These are phyloP conservation scores for Asclepias syriaca DNA, from an alignment of 257 asterid species.

Conservation along the genomic window DNA sequence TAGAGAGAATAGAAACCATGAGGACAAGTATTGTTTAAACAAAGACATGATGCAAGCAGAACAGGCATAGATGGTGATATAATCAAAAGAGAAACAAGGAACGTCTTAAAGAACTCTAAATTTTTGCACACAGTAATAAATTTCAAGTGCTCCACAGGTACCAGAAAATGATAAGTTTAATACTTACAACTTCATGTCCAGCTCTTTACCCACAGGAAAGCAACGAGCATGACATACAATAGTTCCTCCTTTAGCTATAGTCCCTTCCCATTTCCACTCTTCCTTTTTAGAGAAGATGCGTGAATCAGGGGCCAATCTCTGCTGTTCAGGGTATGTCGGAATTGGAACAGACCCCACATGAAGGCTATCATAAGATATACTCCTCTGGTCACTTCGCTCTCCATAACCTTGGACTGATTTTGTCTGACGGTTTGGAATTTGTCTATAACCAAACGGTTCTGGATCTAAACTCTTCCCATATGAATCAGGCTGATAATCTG, in stretches of 20 bases:
- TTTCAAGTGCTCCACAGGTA: neutral
- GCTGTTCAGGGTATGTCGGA: constrained; percentile 33
- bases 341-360: constrained; percentile 38
- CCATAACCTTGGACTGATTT: constrained; percentile 35
- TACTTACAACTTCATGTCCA: constrained; percentile 81
- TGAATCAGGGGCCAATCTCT: constrained; percentile 45
- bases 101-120: neutral
- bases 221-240: constrained; percentile 89
- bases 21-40: too few relatives aligned
- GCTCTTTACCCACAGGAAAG: constrained; percentile 89
- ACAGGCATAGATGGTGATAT: neutral
- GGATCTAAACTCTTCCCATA: constrained; percentile 47
- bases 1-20: neutral
- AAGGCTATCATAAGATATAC: constrained; percentile 43
- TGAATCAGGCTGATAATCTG: constrained; percentile 31
- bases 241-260: constrained; percentile 84
- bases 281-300: constrained; percentile 43
- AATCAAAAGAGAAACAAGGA: neutral
- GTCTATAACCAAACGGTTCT: constrained; percentile 47
- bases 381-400: constrained; percentile 46
- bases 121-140: neutral
- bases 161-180: neutral
- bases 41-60: neutral
- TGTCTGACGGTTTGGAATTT: constrained; percentile 34
- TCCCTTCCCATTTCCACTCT: constrained; percentile 98